phyloP scores from a whole-genome alignment of 495 filamentous ascomycete species.

The Staphylotrichum tortipilum region DNA sequence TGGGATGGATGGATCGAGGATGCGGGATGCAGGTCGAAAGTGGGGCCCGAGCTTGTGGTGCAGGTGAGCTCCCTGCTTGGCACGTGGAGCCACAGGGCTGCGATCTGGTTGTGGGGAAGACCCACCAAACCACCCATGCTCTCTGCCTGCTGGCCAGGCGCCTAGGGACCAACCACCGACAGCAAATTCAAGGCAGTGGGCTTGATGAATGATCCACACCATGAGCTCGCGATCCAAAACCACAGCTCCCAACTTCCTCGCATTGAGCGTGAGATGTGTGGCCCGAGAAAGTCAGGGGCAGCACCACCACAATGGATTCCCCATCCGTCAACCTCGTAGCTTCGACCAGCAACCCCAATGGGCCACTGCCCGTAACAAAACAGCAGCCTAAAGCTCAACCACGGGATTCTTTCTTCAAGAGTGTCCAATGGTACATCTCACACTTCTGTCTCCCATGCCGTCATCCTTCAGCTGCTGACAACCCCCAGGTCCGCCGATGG shows the following conservation, averaged over 20 bases:
- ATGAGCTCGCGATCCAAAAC: too few relatives aligned
- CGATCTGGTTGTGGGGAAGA: not conserved
- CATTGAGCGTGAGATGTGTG: not conserved
- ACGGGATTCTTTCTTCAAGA: constrained; percentile 26
- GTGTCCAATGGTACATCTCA: constrained; percentile 25
- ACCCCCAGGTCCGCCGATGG: constrained; percentile 61
- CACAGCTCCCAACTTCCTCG: not conserved
- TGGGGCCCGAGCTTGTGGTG: too few relatives aligned
- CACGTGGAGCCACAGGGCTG: not conserved
- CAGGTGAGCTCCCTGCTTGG: not conserved
- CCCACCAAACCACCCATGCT: not conserved
- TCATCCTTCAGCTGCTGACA: not conserved
- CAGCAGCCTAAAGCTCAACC: not conserved
- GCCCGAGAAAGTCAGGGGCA: not conserved
- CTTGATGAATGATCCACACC: too few relatives aligned
- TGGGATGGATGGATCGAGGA: too few relatives aligned
- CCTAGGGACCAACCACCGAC: too few relatives aligned
- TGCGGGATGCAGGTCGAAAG: too few relatives aligned
- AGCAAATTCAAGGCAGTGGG: too few relatives aligned
- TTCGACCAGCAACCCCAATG: constrained; percentile 11
- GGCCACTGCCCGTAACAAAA: constrained; percentile 1
- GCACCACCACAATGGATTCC: constrained; percentile 5
- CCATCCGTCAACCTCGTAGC: constrained; percentile 20
- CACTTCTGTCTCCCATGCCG: not conserved
- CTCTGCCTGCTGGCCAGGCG: not conserved